Evolutionary conservation across 257 asterid genomes (phyloP), one percentile per base, ranked within the genome.

Genomic region (Plectranthus barbatus): DNA sequence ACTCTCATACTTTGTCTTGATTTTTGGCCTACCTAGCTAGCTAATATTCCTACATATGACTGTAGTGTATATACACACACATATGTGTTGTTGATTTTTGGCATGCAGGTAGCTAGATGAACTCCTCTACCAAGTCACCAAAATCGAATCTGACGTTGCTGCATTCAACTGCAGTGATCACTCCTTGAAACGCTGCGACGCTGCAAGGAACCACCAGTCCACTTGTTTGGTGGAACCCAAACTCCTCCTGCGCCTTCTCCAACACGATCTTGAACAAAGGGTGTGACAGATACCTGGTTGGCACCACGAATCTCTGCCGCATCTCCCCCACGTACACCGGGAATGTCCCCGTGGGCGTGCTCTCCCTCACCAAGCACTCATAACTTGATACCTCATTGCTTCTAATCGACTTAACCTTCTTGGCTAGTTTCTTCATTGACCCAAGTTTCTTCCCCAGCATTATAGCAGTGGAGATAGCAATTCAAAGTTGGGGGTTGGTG

Each of bases 231-330:
- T 60, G 67, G 15, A 88, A 86, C 2, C 95, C 96, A 39, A 68
- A 88, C 74, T 88, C 93, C 11, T 86, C 58, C 19, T 73, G 82
- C 4, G 93, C 83, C 74, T 82, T 88, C 62, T 88, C 87, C 55
- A 88, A 34, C 75, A 88, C 15, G 51, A 88, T 88, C 69, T 77
- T 88, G 84, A 88, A 86, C 37, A 88, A 39, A 11, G 96, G 96
- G 74, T 86, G n/a, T n/a, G n/a, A n/a, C n/a, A n/a, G n/a, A n/a
- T n/a, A n/a, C n/a, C n/a, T n/a, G n/a, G n/a, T n/a, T n/a, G n/a
- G n/a, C n/a, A n/a, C n/a, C n/a, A n/a, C n/a, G n/a, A n/a, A n/a
- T n/a, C n/a, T n/a, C n/a, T 72, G 78, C n/a, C 90, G 80, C 23
- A 59, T 77, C 50, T 82, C 92, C 4, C 95, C 95, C 9, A 88